Evolutionary conservation across 2,329 filamentous ascomycete genomes (phyloP).

Genomic region (Aurifilum marmelostoma): DNA sequence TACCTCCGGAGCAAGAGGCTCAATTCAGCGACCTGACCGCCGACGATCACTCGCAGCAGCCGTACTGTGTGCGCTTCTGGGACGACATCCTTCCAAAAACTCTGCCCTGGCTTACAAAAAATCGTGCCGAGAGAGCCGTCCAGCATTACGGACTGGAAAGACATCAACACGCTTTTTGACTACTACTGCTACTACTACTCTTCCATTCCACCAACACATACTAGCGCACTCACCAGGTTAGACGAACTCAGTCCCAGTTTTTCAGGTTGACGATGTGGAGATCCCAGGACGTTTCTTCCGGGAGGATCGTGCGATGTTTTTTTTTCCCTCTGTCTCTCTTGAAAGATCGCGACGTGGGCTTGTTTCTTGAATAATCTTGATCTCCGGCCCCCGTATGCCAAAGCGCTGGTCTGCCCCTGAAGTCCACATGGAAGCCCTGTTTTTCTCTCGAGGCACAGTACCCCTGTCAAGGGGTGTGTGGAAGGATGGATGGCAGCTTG

Average conservation of each 20-base stretch:
- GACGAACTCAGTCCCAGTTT: background rate
- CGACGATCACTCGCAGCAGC: background rate
- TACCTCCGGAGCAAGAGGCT: slow-evolving; percentile 23
- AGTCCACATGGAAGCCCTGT: slow-evolving; percentile 12
- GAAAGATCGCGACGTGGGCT: background rate
- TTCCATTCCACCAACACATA: no score
- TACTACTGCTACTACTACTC: no score
- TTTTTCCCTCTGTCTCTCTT: no score
- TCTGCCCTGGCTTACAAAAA: background rate
- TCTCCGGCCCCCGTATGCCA: background rate
- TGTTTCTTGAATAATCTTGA: background rate
- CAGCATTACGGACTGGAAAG: slow-evolving; percentile 8
- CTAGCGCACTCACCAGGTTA: slow-evolving; percentile 3
- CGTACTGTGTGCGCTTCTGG: slow-evolving; percentile 11
- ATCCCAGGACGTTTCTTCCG: background rate
- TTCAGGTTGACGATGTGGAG: slow-evolving; percentile 7
- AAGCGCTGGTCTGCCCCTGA: slow-evolving; percentile 3
- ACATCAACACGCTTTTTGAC: background rate
- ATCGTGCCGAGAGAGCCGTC: slow-evolving; percentile 17
- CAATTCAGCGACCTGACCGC: slow-evolving; percentile 11
- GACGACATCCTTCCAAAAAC: background rate
- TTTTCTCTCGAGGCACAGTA: no score
- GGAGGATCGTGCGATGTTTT: background rate
- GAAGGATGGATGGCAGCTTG: background rate
- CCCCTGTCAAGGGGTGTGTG: slow-evolving; percentile 8